Evolutionary conservation across 345 rosid genomes (phyloP).

Genomic region (Camelina neglecta): DNA sequence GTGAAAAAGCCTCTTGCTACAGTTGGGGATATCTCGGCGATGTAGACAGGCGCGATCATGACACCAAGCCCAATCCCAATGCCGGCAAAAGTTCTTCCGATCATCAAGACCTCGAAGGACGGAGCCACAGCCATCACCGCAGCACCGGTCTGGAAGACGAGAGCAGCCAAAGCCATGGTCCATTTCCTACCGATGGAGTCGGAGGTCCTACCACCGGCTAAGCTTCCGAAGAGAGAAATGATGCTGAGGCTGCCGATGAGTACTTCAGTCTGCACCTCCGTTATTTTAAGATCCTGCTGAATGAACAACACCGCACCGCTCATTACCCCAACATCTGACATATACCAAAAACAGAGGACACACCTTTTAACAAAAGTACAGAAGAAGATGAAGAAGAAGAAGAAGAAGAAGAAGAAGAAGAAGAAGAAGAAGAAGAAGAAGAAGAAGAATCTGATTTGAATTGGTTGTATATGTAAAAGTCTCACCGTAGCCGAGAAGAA

Average conservation of each 20-base stretch:
- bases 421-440: no score
- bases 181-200: slow-evolving; percentile 85
- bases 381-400: neutral
- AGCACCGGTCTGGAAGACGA: slow-evolving; percentile 78
- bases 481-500: slow-evolving; percentile 92
- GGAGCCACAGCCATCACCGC: slow-evolving; percentile 81
- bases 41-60: slow-evolving; percentile 90
- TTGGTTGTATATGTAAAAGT: neutral
- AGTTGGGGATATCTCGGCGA: slow-evolving; percentile 83
- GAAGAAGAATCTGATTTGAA: no score
- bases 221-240: slow-evolving; percentile 83
- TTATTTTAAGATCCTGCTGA: slow-evolving; percentile 78
- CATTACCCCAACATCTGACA: slow-evolving; percentile 93
- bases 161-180: slow-evolving; percentile 92
- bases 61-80: slow-evolving; percentile 88
- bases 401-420: no score
- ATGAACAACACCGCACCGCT: slow-evolving; percentile 94
- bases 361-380: neutral
- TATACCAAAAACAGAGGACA: slow-evolving; percentile 30
- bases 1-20: slow-evolving; percentile 75
- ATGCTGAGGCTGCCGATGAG: slow-evolving; percentile 81
- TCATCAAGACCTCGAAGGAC: slow-evolving; percentile 67
- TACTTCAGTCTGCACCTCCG: slow-evolving; percentile 79
- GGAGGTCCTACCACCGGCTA: slow-evolving; percentile 85
- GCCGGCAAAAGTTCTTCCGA: slow-evolving; percentile 81